Base-by-base conservation (phyloP, 148 eudicot genomes). In the Nyssa sinensis region DNA sequence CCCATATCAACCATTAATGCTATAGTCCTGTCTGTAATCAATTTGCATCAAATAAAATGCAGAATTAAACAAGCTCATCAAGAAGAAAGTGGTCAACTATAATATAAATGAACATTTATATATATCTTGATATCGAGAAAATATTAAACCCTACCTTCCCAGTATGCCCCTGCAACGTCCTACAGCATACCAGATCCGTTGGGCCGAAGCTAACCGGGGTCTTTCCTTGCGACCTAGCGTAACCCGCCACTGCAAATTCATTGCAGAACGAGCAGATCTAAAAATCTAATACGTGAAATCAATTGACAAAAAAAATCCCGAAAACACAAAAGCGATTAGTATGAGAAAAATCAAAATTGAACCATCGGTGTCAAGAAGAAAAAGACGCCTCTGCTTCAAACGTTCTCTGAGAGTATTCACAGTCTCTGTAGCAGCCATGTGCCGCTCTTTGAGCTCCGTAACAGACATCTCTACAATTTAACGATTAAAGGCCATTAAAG, bases 91-190 rank as follows among this genome's bases (percentile, higher is more conserved):
- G 21, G 7, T 55, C 59, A 55, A 55, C 24, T n/a, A 55, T 3
- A 55, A 3, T n/a, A 55, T 8, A 55, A 23, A 16, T 4, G 21
- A 7, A 55, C 21, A 55, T n/a, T 17, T 55, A 49, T n/a, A n/a
- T n/a, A n/a, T n/a, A n/a, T n/a, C n/a, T n/a, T n/a, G n/a, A n/a
- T n/a, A n/a, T 10, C 4, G 12, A n/a, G n/a, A 44, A n/a, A 21
- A 70, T 17, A 77, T 16, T 19, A 39, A 70, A 62, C 39, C 41
- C 6, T 67, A 94, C 98, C 98, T 95, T 95, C 27, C 98, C 98
- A 0, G 92, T 85, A 71, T 95, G 98, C 41, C 98, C 98, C 76
- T 92, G 98, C 84, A 95, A 82, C n/a, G 88, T 92, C 78, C 98
- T 81, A 73, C 98, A 95, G 65, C 98, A 95, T 11, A 95, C 98